Evolutionary conservation across 495 filamentous ascomycete species (phyloP), one percentile per base, ranked within the genome.

Genomic region (Hyaloscypha variabilis): DNA sequence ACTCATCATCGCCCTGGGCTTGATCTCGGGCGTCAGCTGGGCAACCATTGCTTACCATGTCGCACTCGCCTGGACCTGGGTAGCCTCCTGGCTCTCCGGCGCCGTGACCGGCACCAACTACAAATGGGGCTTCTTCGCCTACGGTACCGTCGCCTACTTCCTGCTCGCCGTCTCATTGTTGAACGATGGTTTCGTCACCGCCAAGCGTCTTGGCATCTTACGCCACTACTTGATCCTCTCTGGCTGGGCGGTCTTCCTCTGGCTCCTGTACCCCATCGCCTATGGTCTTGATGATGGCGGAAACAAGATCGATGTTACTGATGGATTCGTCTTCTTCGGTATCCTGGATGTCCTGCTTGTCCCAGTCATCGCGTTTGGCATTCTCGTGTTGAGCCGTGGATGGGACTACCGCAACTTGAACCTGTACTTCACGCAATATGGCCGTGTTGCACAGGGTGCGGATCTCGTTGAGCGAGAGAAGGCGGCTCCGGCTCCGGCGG

Each of bases 101-200:
- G 85, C 88, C n/a, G 76, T 89, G 8, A 82, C 85, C 1, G 64
- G 61, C 8, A 82, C 80, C 1, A 71, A 55, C 8, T 92, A 90
- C 74, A 92, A 92, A 71, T 89, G 85, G 82, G 89, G 87, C 0
- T 92, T 87, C 73, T 91, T 81, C 71, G 78, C 78, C 29, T 90
- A 91, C 66, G 88, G 85, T 39, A 81, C 81, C 58, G 73, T 82
- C n/a, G 81, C 86, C 2, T 84, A 84, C 66, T 72, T 83, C 61
- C 85, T 85, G 65, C 84, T 92, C 59, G 73, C 79, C 29, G 87
- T 82, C 73, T 77, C 82, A 57, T 76, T 89, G 3, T 61, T 84
- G 25, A 79, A 75, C 62, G 78, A 81, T 46, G 84, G 82, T 2
- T 81, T 82, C 58, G 78, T 81, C 46, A 78, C 86, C 62, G 86